phyloP scores from a whole-genome alignment of 345 rosid genomes.

The Hevea brasiliensis region DNA sequence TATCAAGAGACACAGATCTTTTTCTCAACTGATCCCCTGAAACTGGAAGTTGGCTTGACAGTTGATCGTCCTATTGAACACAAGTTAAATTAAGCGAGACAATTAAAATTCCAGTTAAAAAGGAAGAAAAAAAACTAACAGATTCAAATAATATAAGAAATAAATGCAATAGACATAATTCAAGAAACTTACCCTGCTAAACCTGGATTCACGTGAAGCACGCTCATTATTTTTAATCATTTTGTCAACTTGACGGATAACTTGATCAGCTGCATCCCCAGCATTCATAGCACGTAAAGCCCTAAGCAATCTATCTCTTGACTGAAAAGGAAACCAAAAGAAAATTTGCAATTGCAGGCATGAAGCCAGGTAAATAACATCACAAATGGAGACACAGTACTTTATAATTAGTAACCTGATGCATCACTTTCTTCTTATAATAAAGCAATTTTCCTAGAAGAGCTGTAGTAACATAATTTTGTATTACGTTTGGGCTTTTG shows the following conservation, averaged over 20 bases:
- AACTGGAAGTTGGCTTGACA: conserved; percentile 46
- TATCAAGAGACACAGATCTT: conserved; percentile 63
- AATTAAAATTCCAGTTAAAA: conserved; percentile 2
- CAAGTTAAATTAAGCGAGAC: conserved; percentile 6
- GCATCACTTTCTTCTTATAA: not conserved
- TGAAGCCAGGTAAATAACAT: not conserved
- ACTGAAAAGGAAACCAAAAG: conserved; percentile 46
- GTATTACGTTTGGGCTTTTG: not conserved
- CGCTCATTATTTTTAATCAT: conserved; percentile 80
- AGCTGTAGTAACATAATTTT: conserved; percentile 2
- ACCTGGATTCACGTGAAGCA: conserved; percentile 70
- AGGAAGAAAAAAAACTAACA: not conserved
- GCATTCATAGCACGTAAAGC: conserved; percentile 86
- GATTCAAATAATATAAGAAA: not conserved
- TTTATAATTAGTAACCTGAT: not conserved
- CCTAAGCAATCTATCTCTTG: conserved; percentile 79
- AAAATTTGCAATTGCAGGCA: conserved; percentile 12
- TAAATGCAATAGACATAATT: not conserved
- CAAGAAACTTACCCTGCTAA: conserved; percentile 52
- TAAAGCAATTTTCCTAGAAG: not conserved
- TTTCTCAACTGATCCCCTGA: conserved; percentile 63
- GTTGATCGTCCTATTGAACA: conserved; percentile 69
- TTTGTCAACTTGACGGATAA: conserved; percentile 90
- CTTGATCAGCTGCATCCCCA: conserved; percentile 96
- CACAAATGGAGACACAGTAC: not conserved